Conservation (phyloP, 2,329 filamentous ascomycete genomes). For the Pseudocercospora fuligena region DNA sequence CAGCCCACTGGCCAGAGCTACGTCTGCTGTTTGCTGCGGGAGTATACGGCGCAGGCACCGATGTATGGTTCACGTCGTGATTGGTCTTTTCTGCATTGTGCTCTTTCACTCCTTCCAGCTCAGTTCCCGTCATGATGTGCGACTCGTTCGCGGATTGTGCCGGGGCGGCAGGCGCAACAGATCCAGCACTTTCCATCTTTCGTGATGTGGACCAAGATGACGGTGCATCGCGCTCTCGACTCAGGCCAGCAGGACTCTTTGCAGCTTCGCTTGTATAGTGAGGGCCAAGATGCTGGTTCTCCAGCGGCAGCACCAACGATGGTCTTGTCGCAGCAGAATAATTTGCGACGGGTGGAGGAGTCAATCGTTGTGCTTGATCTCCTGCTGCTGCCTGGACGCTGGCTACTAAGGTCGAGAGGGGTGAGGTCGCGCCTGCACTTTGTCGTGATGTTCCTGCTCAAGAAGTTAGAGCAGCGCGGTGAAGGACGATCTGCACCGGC, state of each 20-base stretch:
- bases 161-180: slow-evolving; percentile 13
- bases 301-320: neutral
- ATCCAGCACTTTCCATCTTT: slow-evolving; percentile 26
- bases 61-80: slow-evolving; percentile 1
- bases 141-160: slow-evolving; percentile 2
- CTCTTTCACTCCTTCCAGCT: neutral
- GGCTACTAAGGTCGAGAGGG: neutral
- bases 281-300: neutral
- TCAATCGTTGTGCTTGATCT: neutral
- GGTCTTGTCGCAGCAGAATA: neutral
- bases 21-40: slow-evolving; percentile 7
- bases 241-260: neutral
- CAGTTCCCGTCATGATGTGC: neutral
- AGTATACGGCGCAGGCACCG: neutral
- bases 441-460: slow-evolving; percentile 1
- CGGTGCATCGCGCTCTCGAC: slow-evolving; percentile 23
- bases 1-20: neutral
- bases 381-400: neutral
- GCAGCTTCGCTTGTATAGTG: neutral
- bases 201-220: slow-evolving; percentile 17
- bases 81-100: slow-evolving; percentile 19
- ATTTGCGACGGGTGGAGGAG: neutral
- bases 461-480: slow-evolving; percentile 6
- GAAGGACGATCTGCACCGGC: slow-evolving; percentile 6
- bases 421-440: slow-evolving; percentile 3